Base-by-base conservation (phyloP, 352 stramenopile genomes). In the Phytopythium boreale region DNA sequence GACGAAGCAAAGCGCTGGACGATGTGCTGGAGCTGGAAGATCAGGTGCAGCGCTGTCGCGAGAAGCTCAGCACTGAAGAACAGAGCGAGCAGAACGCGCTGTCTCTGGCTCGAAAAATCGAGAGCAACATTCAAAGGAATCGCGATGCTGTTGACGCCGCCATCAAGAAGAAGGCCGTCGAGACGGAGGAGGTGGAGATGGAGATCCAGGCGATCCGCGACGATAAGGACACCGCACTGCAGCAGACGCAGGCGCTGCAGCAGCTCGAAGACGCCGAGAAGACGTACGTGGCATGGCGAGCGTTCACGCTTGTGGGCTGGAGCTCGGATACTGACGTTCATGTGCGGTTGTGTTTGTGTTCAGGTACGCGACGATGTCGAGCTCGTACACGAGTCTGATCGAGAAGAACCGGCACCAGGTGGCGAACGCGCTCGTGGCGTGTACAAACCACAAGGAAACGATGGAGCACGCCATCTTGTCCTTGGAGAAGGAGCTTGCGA, bases 171-270 rank as follows among this genome's bases (percentile, higher is more conserved):
- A 89, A 90, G 43, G 41, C 74, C 3, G 56, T 66, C 1, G 80
- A 75, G 44, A 84, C 74, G 3, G 83, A 89, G 77, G 83, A 92
- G 56, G 71, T 93, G 27, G 85, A 92, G 68, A 64, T 87, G 14
- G 75, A 86, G 63, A 91, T 92, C 44, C 79, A 81, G 47, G 79
- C 74, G 27, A 92, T 91, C 36, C 65, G 77, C 10, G 90, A 90
- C 53, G 79, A 85, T 39, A 63, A 79, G 29, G 82, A 88, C 31
- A 68, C 87, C 15, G 59, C 67, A 2, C 67, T 76, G 39, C 76
- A 87, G 62, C 76, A 87, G 63, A 20, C 51, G 14, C 68, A 78
- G 44, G 76, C 76, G 34, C 61, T 61, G 7, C 62, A 89, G 53
- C 61, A 80, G 29, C 57, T 89, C 12, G 61, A 81, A 22, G 68